Conservation (phyloP, 306 rosid species). For the Purshia tridentata region DNA sequence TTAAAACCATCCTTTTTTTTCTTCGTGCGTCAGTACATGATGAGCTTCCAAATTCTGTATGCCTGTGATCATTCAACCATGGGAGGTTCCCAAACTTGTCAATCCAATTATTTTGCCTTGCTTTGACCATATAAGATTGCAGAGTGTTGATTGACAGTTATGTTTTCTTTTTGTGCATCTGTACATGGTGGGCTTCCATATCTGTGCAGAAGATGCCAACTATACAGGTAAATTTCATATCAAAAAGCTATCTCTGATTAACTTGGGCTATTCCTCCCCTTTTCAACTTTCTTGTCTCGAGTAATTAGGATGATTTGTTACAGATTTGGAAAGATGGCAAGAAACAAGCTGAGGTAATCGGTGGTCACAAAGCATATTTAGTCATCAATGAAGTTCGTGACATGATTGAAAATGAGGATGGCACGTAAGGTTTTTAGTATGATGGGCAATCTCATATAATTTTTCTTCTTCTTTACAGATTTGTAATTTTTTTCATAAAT, state of each 20-base stretch:
- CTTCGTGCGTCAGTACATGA: not conserved
- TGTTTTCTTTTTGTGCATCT: constrained; percentile 28
- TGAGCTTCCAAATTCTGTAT: not conserved
- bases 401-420: constrained; percentile 62
- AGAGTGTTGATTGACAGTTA: not conserved
- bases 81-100: not conserved
- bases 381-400: constrained; percentile 63
- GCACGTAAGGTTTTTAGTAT: constrained; percentile 27
- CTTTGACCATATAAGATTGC: constrained; percentile 22
- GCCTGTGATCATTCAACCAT: not conserved
- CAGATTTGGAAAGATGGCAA: constrained; percentile 83
- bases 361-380: constrained; percentile 70
- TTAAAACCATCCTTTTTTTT: not conserved
- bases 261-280: not conserved
- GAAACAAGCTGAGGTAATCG: constrained; percentile 75
- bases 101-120: constrained; percentile 20
- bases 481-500: not conserved
- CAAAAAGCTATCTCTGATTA: constrained; percentile 13
- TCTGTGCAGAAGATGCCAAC: constrained; percentile 86
- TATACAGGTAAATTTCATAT: constrained; percentile 64
- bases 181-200: constrained; percentile 25
- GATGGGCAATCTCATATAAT: not conserved
- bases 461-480: not conserved
- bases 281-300: not conserved
- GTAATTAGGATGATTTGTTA: constrained; percentile 23